Evolutionary conservation across 2,329 filamentous ascomycete genomes (phyloP).

Genomic region (Gaeumannomyces sp.): DNA sequence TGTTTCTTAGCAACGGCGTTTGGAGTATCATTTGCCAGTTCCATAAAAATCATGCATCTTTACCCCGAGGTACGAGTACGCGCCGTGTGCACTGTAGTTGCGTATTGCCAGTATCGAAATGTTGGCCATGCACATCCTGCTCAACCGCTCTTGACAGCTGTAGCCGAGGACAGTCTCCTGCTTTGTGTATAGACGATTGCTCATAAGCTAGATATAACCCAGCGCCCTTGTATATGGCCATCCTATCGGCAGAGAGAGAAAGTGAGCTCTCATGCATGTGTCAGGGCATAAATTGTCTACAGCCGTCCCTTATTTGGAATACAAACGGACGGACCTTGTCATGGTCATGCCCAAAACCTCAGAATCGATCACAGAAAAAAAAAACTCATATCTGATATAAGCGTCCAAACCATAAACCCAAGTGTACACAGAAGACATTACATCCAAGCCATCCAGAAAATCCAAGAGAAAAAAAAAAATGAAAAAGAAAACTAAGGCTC

Average conservation of each 20-base stretch:
- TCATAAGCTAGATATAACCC: no score
- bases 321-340: not conserved
- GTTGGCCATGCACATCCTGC: not conserved
- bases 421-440: slow-evolving; percentile 10
- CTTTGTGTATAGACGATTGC: no score
- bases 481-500: not conserved
- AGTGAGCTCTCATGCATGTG: no score
- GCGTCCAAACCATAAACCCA: not conserved
- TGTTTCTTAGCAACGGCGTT: not conserved
- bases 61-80: not conserved
- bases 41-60: not conserved
- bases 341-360: not conserved
- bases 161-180: no score
- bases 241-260: no score
- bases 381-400: not conserved
- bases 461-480: not conserved
- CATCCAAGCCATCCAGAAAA: slow-evolving; percentile 1
- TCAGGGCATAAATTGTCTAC: no score
- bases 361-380: not conserved
- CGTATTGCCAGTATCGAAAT: not conserved
- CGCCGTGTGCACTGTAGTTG: not conserved
- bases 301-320: no score
- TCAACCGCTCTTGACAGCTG: no score
- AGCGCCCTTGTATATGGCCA: no score
- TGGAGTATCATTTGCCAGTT: not conserved